Evolutionary conservation across 805 yeast species (phyloP).

Genomic region (Teunomyces atbi): DNA sequence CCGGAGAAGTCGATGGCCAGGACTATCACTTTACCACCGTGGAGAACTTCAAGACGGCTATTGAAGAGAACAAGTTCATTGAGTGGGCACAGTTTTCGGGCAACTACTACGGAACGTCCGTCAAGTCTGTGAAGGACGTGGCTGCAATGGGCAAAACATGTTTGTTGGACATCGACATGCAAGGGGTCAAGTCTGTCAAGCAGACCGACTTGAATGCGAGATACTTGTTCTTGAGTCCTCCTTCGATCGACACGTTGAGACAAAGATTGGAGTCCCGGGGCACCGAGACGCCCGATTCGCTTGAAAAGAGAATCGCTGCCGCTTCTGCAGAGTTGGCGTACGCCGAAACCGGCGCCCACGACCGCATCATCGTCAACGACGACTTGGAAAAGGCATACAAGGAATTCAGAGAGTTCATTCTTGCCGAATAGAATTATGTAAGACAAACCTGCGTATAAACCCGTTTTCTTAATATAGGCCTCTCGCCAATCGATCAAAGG

Average conservation of each 20-base stretch:
- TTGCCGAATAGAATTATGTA: constrained; percentile 29
- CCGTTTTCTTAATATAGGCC: not conserved
- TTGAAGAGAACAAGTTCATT: constrained; percentile 73
- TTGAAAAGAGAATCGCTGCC: constrained; percentile 80
- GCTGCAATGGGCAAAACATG: constrained; percentile 67
- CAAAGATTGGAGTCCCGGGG: constrained; percentile 84
- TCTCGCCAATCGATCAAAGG: too few species aligned
- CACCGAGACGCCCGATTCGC: constrained; percentile 86
- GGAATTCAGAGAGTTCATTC: constrained; percentile 76
- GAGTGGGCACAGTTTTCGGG: constrained; percentile 99
- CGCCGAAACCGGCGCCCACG: constrained; percentile 90
- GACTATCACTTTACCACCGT: constrained; percentile 87
- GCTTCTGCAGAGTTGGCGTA: constrained; percentile 88
- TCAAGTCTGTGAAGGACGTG: constrained; percentile 79
- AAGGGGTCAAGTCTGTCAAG: constrained; percentile 94
- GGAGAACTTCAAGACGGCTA: constrained; percentile 74
- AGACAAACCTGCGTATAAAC: constrained; percentile 3
- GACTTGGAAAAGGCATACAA: constrained; percentile 84
- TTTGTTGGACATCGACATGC: constrained; percentile 97
- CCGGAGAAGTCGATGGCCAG: constrained; percentile 84
- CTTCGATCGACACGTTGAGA: constrained; percentile 76
- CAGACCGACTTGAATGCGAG: constrained; percentile 78
- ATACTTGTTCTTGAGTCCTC: constrained; percentile 87
- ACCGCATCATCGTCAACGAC: constrained; percentile 83
- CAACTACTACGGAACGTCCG: constrained; percentile 93